Conservation (phyloP, 2,329 filamentous ascomycete genomes). For the Alternaria alternata region DNA sequence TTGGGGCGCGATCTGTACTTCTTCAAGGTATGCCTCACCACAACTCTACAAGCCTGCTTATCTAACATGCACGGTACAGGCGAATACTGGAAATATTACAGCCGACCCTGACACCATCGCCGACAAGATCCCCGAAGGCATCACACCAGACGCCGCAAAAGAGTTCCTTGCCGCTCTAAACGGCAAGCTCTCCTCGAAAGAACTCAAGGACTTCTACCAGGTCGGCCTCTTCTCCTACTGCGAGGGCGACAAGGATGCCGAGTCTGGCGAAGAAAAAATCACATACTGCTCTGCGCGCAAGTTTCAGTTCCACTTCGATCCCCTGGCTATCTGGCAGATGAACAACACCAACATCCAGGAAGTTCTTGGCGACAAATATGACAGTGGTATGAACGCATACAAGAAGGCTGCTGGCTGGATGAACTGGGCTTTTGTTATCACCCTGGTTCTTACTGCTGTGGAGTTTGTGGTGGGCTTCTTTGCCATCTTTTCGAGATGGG, state of each 20-base stretch:
- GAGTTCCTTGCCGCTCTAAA: slow-evolving; percentile 53
- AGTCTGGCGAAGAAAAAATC: slow-evolving; percentile 56
- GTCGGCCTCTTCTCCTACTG: slow-evolving; percentile 91
- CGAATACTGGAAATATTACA: slow-evolving; percentile 61
- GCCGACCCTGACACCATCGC: slow-evolving; percentile 55
- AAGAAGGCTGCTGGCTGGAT: slow-evolving; percentile 80
- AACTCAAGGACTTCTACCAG: slow-evolving; percentile 79
- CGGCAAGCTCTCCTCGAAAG: slow-evolving; percentile 43
- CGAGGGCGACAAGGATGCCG: slow-evolving; percentile 65
- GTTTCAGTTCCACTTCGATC: slow-evolving; percentile 79
- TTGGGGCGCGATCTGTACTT: slow-evolving; percentile 65
- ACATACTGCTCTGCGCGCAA: slow-evolving; percentile 73
- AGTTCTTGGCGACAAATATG: slow-evolving; percentile 70
- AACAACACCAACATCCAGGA: slow-evolving; percentile 61
- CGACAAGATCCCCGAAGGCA: slow-evolving; percentile 35
- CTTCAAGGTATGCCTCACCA: slow-evolving; percentile 61
- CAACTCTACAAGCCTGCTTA: slow-evolving; percentile 29
- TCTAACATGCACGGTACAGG: slow-evolving; percentile 36
- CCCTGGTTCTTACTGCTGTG: slow-evolving; percentile 71
- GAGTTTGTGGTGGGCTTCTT: slow-evolving; percentile 83
- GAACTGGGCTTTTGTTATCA: slow-evolving; percentile 79
- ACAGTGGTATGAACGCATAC: slow-evolving; percentile 75
- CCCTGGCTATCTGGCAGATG: slow-evolving; percentile 71
- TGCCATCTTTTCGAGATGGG: slow-evolving; percentile 81
- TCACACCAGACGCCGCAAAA: slow-evolving; percentile 39